phyloP scores from a whole-genome alignment of 371 early-diverging fungal species.

The Rhizomucor miehei region DNA sequence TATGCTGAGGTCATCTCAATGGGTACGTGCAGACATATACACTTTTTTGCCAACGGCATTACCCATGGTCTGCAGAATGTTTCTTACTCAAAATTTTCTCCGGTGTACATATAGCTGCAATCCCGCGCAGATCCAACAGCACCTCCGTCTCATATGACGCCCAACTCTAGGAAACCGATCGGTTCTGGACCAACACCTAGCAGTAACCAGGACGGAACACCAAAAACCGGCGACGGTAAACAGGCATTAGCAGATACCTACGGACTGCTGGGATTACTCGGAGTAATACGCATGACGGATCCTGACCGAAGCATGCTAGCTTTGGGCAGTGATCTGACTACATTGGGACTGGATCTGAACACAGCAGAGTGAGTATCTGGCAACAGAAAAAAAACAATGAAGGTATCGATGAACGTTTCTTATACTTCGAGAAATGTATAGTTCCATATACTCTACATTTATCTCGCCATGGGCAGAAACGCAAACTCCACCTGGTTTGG shows the following conservation, averaged over 20 bases:
- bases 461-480: constrained; percentile 79
- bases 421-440: no score
- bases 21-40: constrained; percentile 5
- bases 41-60: not conserved
- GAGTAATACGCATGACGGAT: constrained; percentile 70
- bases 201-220: constrained; percentile 10
- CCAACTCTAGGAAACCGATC: constrained; percentile 8
- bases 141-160: constrained; percentile 2
- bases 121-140: constrained; percentile 9
- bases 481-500: constrained; percentile 35
- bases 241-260: constrained; percentile 19
- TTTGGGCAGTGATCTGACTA: constrained; percentile 71
- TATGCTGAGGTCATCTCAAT: constrained; percentile 14
- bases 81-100: constrained; percentile 2
- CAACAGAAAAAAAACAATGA: no score
- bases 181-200: constrained; percentile 7
- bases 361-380: constrained; percentile 55
- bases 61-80: not conserved
- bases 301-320: constrained; percentile 66
- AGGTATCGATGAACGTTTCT: no score
- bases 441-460: constrained; percentile 73
- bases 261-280: constrained; percentile 68
- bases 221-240: constrained; percentile 1
- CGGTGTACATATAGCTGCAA: constrained; percentile 2
- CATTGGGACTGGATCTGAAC: constrained; percentile 70